These are phyloP conservation scores for Coniochaeta prunicola DNA, from an alignment of 2,329 filamentous ascomycete genomes.

Conservation along the genomic window DNA sequence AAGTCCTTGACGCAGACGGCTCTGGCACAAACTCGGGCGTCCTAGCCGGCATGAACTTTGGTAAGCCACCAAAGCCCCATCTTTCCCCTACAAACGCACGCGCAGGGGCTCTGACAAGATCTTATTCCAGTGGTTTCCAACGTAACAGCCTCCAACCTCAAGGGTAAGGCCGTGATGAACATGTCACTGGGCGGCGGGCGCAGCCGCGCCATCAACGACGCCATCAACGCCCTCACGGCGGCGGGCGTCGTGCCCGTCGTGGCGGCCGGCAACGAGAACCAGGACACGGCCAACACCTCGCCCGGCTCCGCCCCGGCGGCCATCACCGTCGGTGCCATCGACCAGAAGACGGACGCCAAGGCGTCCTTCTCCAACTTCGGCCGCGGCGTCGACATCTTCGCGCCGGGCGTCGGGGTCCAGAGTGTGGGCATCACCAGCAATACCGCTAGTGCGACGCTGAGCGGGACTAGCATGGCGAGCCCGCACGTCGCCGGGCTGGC, in stretches of 20 bases:
- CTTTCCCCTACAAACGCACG: background rate
- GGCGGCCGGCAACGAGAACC: conserved; percentile 52
- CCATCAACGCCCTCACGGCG: conserved; percentile 39
- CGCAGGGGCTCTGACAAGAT: background rate
- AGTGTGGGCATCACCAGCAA: conserved; percentile 45
- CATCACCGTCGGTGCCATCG: conserved; percentile 54
- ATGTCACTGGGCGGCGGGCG: conserved; percentile 50
- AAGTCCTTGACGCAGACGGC: conserved; percentile 48
- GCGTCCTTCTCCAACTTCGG: conserved; percentile 56
- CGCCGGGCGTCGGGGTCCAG: conserved; percentile 45
- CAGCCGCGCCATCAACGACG: conserved; percentile 46
- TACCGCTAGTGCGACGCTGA: conserved; percentile 35
- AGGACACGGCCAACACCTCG: conserved; percentile 41
- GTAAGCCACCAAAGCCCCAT: conserved; percentile 14
- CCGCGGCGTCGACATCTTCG: conserved; percentile 43
- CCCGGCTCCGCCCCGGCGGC: conserved; percentile 49
- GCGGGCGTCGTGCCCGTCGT: conserved; percentile 50
- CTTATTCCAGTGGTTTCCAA: conserved; percentile 33
- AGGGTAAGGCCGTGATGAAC: conserved; percentile 54
- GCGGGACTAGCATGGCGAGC: conserved; percentile 57
- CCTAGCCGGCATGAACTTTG: conserved; percentile 52
- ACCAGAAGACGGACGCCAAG: conserved; percentile 38
- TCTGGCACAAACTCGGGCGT: conserved; percentile 43
- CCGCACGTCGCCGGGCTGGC: conserved; percentile 63
- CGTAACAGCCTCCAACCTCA: conserved; percentile 29